Conservation (phyloP, 148 eudicot species). For the Camellia sinensis region DNA sequence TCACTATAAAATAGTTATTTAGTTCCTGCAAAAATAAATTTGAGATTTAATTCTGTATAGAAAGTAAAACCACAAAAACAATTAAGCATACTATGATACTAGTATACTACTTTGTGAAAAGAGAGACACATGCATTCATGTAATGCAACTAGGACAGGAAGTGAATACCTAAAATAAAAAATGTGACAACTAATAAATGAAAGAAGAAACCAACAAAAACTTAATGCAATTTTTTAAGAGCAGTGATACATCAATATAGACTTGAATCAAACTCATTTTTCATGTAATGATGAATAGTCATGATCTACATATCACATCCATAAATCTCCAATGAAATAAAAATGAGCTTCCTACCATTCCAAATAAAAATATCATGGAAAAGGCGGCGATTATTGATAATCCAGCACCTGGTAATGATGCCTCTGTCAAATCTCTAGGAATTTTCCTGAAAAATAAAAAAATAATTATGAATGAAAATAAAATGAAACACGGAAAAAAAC, state of each 20-base stretch:
- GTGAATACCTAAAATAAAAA: background rate
- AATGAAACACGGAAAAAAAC: background rate
- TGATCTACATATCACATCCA: background rate
- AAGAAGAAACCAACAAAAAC: slow-evolving; percentile 3
- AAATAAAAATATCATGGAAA: slow-evolving; percentile 82
- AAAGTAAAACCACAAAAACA: slow-evolving; percentile 10
- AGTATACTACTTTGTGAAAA: too few species aligned
- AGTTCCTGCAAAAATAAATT: slow-evolving; percentile 62
- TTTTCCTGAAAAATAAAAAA: slow-evolving; percentile 55
- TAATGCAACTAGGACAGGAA: background rate
- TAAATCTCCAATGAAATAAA: slow-evolving; percentile 1
- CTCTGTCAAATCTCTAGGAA: slow-evolving; percentile 96
- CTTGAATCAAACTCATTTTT: background rate
- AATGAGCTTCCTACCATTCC: slow-evolving; percentile 70
- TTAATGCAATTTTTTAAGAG: background rate
- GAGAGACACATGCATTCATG: background rate
- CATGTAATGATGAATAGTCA: background rate
- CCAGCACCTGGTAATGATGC: slow-evolving; percentile 98
- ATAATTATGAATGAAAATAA: background rate
- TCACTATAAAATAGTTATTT: slow-evolving; percentile 63
- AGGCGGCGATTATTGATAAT: slow-evolving; percentile 79
- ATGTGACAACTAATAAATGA: background rate
- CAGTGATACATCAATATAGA: background rate
- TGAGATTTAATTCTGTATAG: slow-evolving; percentile 11
- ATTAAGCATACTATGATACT: background rate